Percentiles rank a stretch among this genome's conserved stretches.
phyloP scores from a whole-genome alignment of 208 protist genomes.

The Blechomonas ayalai region DNA sequence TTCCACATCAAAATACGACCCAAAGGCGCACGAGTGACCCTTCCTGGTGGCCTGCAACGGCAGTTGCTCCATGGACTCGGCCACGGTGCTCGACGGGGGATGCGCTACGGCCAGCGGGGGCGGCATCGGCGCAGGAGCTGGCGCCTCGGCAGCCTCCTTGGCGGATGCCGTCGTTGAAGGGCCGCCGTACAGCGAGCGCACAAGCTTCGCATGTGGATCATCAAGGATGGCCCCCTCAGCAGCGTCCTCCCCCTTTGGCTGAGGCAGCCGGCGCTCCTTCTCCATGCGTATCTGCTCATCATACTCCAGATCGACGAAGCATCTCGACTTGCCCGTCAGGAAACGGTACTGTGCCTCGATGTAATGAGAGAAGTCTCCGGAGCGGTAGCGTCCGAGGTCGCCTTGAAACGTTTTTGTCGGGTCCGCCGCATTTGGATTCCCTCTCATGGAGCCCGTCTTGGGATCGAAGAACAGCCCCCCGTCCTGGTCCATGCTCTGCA shows the following conservation, averaged over 20 bases:
- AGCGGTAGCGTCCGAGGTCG: slow-evolving; percentile 67
- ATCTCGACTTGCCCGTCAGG: slow-evolving; percentile 61
- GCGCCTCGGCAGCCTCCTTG: slow-evolving; percentile 8
- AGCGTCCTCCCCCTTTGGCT: background rate
- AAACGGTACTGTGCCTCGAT: slow-evolving; percentile 77
- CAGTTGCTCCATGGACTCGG: slow-evolving; percentile 7
- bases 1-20: slow-evolving; percentile 64
- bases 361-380: slow-evolving; percentile 70
- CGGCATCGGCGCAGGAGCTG: background rate
- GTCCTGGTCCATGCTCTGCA: slow-evolving; percentile 72
- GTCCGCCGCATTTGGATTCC: slow-evolving; percentile 74
- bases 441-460: slow-evolving; percentile 82
- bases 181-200: slow-evolving; percentile 50
- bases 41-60: slow-evolving; percentile 10
- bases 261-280: slow-evolving; percentile 5
- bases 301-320: slow-evolving; percentile 80
- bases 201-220: slow-evolving; percentile 29
- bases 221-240: slow-evolving; percentile 2
- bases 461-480: slow-evolving; percentile 65
- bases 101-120: background rate
- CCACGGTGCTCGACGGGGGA: background rate
- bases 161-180: slow-evolving; percentile 8
- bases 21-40: slow-evolving; percentile 53
- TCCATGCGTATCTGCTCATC: slow-evolving; percentile 39
- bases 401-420: slow-evolving; percentile 58